Conservation (phyloP, 1,284 basidiomycete species). For the Heterobasidion annosum region DNA sequence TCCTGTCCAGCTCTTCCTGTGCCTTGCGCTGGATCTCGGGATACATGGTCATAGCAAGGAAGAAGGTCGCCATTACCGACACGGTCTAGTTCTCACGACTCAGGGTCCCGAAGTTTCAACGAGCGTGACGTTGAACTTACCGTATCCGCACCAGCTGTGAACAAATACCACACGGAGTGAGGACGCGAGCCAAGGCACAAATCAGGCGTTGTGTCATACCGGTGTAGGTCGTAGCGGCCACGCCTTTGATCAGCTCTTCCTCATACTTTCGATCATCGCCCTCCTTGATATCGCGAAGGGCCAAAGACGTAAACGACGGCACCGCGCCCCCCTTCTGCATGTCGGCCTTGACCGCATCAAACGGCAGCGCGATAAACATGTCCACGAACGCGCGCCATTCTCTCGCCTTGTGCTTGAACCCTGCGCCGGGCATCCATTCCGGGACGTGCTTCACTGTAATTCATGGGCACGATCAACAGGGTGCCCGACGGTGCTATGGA, state of each 20-base stretch:
- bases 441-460: slow-evolving; percentile 17
- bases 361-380: slow-evolving; percentile 12
- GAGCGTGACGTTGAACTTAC: slow-evolving; percentile 1
- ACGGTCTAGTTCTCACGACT: slow-evolving; percentile 8
- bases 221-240: slow-evolving; percentile 13
- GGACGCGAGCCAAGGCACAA: neutral
- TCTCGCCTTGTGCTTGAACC: slow-evolving; percentile 19
- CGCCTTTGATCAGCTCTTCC: slow-evolving; percentile 13
- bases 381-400: slow-evolving; percentile 15
- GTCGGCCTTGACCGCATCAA: slow-evolving; percentile 13
- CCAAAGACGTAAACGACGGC: slow-evolving; percentile 14
- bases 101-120: neutral
- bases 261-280: slow-evolving; percentile 11
- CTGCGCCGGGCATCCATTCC: slow-evolving; percentile 20
- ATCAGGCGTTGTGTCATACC: slow-evolving; percentile 4
- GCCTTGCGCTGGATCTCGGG: slow-evolving; percentile 22
- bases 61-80: slow-evolving; percentile 13
- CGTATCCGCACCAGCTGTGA: slow-evolving; percentile 13
- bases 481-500: neutral
- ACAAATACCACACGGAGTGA: neutral
- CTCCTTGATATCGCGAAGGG: slow-evolving; percentile 13
- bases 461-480: neutral
- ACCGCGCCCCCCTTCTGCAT: slow-evolving; percentile 13
- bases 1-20: slow-evolving; percentile 20
- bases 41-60: slow-evolving; percentile 21